phyloP scores from a whole-genome alignment of 257 asterid species.

The Petunia secreta region DNA sequence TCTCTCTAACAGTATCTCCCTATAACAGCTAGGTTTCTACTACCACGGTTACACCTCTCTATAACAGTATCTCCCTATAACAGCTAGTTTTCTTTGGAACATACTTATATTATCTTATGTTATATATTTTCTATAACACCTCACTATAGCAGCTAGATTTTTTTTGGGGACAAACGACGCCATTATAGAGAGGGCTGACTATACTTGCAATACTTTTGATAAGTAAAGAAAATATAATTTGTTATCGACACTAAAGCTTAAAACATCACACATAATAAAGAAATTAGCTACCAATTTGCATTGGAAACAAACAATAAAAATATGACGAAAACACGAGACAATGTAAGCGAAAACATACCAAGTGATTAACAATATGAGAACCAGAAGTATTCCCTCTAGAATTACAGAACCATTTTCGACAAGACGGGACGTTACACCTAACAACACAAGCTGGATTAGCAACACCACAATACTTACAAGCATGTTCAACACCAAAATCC shows the following conservation, averaged over 20 bases:
- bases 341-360: conserved; percentile 56
- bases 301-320: not conserved
- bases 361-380: conserved; percentile 94
- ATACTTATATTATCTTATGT: no score
- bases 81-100: no score
- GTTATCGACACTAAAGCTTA: not conserved
- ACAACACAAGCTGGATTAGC: conserved; percentile 95
- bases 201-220: not conserved
- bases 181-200: no score
- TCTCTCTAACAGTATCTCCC: no score
- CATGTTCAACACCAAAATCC: conserved; percentile 81
- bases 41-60: no score
- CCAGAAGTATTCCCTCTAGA: conserved; percentile 99
- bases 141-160: no score
- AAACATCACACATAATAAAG: conserved; percentile 5
- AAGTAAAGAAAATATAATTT: not conserved
- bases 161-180: no score
- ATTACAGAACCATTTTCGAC: conserved; percentile 98
- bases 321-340: not conserved
- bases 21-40: no score
- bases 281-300: conserved; percentile 6
- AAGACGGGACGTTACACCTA: conserved; percentile 92
- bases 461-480: conserved; percentile 93
- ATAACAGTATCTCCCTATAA: no score
- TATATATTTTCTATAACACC: no score